Evolutionary conservation across 805 yeast genomes (phyloP).

Genomic region (Wickerhamomyces sydowiorum): DNA sequence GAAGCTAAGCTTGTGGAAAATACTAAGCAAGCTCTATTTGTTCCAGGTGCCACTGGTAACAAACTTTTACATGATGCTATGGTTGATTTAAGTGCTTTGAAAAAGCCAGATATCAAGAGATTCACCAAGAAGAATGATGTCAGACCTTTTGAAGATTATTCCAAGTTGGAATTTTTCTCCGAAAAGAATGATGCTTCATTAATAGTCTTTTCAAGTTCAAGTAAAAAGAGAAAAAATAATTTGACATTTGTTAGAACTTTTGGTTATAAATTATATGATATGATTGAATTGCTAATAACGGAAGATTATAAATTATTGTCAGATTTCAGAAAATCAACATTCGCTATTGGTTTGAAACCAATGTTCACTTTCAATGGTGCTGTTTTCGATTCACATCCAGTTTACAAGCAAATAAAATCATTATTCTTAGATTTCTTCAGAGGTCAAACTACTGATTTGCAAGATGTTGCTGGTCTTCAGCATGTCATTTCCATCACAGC

Average conservation of each 20-base stretch:
- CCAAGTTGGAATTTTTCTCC: constrained; percentile 82
- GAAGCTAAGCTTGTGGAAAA: constrained; percentile 89
- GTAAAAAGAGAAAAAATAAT: constrained; percentile 91
- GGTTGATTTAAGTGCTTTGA: constrained; percentile 83
- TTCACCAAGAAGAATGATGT: constrained; percentile 85
- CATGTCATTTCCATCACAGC: constrained; percentile 78
- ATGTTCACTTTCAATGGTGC: constrained; percentile 92
- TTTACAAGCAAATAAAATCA: constrained; percentile 79
- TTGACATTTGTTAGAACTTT: constrained; percentile 86
- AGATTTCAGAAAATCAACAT: constrained; percentile 78
- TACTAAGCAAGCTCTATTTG: constrained; percentile 81
- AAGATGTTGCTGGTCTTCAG: constrained; percentile 94
- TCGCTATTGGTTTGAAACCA: constrained; percentile 87
- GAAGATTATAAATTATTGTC: constrained; percentile 63
- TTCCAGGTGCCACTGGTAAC: constrained; percentile 82
- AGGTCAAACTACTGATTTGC: constrained; percentile 72
- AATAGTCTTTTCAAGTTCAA: constrained; percentile 69
- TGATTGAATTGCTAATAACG: constrained; percentile 81
- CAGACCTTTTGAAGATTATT: constrained; percentile 87
- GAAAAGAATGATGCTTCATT: constrained; percentile 92
- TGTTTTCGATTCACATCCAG: constrained; percentile 84
- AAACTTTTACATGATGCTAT: constrained; percentile 80
- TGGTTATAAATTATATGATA: constrained; percentile 85
- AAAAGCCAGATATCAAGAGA: constrained; percentile 85
- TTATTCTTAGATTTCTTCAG: constrained; percentile 86